Percentiles rank a stretch among this genome's conserved stretches.
Conservation (phyloP, 2,329 filamentous ascomycete species). For the Fusarium acutatum region DNA sequence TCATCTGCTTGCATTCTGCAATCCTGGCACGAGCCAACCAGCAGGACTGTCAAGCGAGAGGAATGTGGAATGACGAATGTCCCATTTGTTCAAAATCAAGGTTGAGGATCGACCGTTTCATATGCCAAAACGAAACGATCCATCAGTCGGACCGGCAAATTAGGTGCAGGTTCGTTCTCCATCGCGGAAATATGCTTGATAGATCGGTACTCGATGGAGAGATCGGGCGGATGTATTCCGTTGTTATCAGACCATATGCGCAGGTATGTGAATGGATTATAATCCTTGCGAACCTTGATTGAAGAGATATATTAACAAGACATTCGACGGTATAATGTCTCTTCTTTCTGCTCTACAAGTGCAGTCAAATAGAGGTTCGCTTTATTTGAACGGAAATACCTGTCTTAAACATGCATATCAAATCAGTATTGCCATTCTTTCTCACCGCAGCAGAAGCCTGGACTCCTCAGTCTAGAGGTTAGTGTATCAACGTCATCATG, state of each 20-base stretch:
- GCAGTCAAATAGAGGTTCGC: rapidly evolving
- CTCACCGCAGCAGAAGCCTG: background rate
- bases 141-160: background rate
- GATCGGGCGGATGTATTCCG: background rate
- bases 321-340: background rate
- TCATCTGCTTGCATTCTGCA: background rate
- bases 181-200: background rate
- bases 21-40: background rate
- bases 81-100: background rate
- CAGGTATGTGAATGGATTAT: background rate
- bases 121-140: background rate
- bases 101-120: background rate
- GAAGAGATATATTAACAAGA: background rate
- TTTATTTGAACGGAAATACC: background rate
- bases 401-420: background rate
- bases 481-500: too few relatives aligned
- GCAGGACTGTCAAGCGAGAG: background rate
- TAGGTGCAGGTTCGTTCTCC: background rate
- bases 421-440: background rate
- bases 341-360: background rate
- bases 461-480: slow-evolving; percentile 15
- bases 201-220: background rate
- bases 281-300: background rate
- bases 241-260: background rate
- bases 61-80: background rate